phyloP scores from a whole-genome alignment of 2,329 filamentous ascomycete species.

The Penicillium brasilianum region DNA sequence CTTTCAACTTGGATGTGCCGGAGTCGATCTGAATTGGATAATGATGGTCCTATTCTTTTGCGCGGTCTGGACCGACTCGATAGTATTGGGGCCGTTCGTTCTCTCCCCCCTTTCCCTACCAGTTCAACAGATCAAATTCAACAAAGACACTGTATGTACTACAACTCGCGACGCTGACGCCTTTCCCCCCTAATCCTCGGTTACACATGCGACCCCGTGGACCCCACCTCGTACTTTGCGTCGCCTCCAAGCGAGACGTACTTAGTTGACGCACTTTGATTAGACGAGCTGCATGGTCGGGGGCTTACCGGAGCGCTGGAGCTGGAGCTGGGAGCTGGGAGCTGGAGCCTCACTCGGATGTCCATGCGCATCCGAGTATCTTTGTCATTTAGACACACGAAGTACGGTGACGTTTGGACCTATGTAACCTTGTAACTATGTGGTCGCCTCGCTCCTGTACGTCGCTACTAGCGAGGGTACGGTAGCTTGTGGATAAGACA shows the following conservation, averaged over 20 bases:
- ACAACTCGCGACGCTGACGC: neutral
- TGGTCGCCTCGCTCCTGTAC: too few species aligned
- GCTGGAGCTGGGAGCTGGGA: too few species aligned
- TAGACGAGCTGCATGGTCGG: constrained; percentile 8
- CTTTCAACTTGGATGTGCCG: neutral
- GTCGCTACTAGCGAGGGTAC: too few species aligned
- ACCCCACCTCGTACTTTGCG: neutral
- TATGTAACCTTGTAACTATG: neutral
- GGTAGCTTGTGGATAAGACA: neutral
- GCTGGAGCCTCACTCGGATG: constrained; percentile 6
- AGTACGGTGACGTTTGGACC: neutral
- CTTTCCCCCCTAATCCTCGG: neutral
- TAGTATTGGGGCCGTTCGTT: neutral
- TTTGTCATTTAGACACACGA: neutral
- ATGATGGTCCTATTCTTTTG: too few species aligned
- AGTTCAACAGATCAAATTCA: neutral
- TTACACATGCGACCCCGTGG: neutral
- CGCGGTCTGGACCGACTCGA: neutral
- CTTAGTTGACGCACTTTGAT: neutral
- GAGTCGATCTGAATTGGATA: neutral
- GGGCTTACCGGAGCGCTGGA: neutral
- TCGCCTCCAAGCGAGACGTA: neutral
- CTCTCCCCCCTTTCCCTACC: too few species aligned
- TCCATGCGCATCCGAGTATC: neutral
- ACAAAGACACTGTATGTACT: neutral